Conservation (phyloP, 2,329 filamentous ascomycete species). For the Fusarium penzigii region DNA sequence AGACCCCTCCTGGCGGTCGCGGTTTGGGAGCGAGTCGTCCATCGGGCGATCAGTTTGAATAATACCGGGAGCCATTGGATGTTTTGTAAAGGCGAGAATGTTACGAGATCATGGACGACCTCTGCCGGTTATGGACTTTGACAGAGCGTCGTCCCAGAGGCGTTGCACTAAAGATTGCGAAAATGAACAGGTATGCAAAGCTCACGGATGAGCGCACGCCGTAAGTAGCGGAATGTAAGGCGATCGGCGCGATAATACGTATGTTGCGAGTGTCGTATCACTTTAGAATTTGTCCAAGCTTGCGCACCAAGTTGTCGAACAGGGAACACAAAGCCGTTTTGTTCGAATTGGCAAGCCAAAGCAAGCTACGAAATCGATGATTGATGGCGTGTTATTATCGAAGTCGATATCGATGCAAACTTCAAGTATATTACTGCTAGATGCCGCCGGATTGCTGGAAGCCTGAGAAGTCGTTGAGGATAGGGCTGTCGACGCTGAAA, state of each 20-base stretch:
- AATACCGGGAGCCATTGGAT: conserved; percentile 35
- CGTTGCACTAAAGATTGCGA: conserved; percentile 11
- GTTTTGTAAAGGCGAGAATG: conserved; percentile 7
- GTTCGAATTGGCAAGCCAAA: conserved; percentile 11
- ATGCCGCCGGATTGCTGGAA: conserved; percentile 9
- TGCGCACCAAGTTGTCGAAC: conserved; percentile 12
- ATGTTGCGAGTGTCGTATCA: conserved; percentile 22
- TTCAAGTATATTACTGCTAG: conserved; percentile 17
- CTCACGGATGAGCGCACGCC: conserved; percentile 5
- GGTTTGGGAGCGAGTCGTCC: conserved; percentile 23
- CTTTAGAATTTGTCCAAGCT: conserved; percentile 18
- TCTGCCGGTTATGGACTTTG: conserved; percentile 21
- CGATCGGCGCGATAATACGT: conserved; percentile 18
- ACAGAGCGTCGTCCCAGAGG: conserved; percentile 29
- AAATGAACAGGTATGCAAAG: conserved; percentile 12
- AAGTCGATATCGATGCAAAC: conserved; percentile 6
- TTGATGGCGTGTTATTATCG: conserved; percentile 4
- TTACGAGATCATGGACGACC: conserved; percentile 32
- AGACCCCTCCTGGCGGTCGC: conserved; percentile 31
- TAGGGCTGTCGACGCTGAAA: conserved; percentile 16
- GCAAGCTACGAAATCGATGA: conserved; percentile 10
- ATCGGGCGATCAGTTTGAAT: conserved; percentile 34
- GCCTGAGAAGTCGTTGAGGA: conserved; percentile 2
- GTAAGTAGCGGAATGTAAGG: conserved; percentile 14
- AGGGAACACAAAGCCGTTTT: conserved; percentile 5